Evolutionary conservation across 495 filamentous ascomycete genomes (phyloP).

Genomic region (Aspergillus kassunensis): DNA sequence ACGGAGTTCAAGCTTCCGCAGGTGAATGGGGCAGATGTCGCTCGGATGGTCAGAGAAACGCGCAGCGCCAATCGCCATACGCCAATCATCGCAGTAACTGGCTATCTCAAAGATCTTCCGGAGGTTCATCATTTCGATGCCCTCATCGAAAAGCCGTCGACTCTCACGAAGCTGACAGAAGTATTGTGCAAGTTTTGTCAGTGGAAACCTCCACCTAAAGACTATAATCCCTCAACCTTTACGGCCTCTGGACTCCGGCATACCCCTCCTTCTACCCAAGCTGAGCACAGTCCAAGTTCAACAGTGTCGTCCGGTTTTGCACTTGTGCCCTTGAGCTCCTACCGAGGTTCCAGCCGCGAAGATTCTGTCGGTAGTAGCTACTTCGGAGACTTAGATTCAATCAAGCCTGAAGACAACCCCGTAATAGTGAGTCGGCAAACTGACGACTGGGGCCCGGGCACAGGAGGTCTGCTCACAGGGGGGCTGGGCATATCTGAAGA

Average conservation of each 20-base stretch:
- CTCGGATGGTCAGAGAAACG: conserved; percentile 93
- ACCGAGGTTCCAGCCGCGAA: conserved; percentile 70
- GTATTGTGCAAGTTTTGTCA: conserved; percentile 80
- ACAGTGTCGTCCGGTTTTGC: conserved; percentile 72
- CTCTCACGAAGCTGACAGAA: conserved; percentile 79
- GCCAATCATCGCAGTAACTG: conserved; percentile 94
- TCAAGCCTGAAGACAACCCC: conserved; percentile 72
- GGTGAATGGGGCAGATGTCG: conserved; percentile 90
- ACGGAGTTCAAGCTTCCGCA: conserved; percentile 94
- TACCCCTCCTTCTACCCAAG: conserved; percentile 50
- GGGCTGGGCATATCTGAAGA: conserved; percentile 66
- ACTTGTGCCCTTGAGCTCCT: conserved; percentile 65
- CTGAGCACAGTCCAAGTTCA: conserved; percentile 82
- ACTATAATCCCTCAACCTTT: conserved; percentile 50
- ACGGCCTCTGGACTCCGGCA: conserved; percentile 59
- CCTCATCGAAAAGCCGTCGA: conserved; percentile 93
- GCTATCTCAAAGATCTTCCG: conserved; percentile 92
- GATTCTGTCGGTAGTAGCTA: conserved; percentile 84
- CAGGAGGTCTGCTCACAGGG: conserved; percentile 57
- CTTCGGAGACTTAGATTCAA: conserved; percentile 78
- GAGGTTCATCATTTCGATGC: conserved; percentile 92
- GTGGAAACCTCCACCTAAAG: conserved; percentile 75
- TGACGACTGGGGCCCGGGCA: conserved; percentile 66
- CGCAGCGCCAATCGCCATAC: conserved; percentile 93
- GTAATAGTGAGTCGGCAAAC: conserved; percentile 68